Evolutionary conservation across 176 grass and related monocot genomes (phyloP).

Genomic region (Juncus effusus): DNA sequence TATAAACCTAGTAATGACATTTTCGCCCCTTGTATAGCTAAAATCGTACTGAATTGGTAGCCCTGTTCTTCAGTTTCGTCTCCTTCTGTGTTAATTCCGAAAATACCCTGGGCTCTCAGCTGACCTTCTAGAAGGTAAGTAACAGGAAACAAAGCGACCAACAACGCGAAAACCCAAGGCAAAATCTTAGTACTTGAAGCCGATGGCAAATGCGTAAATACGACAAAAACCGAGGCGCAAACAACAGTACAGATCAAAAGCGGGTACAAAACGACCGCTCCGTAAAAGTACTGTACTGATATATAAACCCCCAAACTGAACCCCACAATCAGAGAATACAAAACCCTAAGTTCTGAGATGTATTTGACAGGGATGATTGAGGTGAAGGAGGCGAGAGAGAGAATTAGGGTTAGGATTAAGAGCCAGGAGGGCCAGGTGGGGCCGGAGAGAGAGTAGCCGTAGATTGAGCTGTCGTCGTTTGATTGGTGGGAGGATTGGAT

Average conservation of each 20-base stretch:
- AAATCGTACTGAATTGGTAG: constrained; percentile 75
- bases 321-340: constrained; percentile 76
- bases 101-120: constrained; percentile 49
- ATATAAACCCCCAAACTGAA: constrained; percentile 88
- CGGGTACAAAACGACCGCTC: constrained; percentile 83
- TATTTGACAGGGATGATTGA: constrained; percentile 96
- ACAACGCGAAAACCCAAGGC: constrained; percentile 90
- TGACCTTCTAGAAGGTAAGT: constrained; percentile 97
- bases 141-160: constrained; percentile 81
- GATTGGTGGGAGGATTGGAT: constrained; percentile 72
- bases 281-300: constrained; percentile 89
- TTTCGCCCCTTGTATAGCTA: constrained; percentile 91
- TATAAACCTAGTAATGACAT: constrained; percentile 93
- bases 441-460: constrained; percentile 63
- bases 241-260: constrained; percentile 81
- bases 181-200: constrained; percentile 90
- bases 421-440: constrained; percentile 97
- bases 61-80: constrained; percentile 60
- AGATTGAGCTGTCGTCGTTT: constrained; percentile 92
- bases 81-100: constrained; percentile 24
- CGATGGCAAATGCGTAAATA: constrained; percentile 91
- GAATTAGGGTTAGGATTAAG: constrained; percentile 76
- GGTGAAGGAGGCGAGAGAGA: constrained; percentile 79
- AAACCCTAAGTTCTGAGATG: constrained; percentile 72
- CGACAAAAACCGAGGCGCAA: constrained; percentile 67